Conservation (phyloP, 805 yeast species). For the Nakazawaea siamensis region DNA sequence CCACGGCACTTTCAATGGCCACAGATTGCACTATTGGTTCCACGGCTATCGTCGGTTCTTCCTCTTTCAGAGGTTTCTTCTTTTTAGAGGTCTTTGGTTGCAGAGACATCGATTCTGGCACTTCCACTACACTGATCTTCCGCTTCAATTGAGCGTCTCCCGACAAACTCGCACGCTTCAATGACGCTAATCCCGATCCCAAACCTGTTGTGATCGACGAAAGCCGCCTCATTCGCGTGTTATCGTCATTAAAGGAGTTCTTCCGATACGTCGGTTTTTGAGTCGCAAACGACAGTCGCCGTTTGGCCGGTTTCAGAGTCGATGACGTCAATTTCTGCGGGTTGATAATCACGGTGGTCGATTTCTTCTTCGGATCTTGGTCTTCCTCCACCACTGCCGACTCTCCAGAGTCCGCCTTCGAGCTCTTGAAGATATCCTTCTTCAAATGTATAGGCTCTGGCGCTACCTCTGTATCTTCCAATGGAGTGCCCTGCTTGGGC, state of each 20-base stretch:
- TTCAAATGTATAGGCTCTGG: conserved; percentile 5
- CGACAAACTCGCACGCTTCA: conserved; percentile 10
- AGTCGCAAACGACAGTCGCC: no score
- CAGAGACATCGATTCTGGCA: no score
- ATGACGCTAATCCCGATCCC: conserved; percentile 7
- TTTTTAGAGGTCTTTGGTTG: no score
- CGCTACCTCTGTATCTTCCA: conserved; percentile 11
- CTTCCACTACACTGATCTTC: no score
- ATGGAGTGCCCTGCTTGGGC: conserved; percentile 17
- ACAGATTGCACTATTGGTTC: no score
- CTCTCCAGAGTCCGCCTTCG: neutral
- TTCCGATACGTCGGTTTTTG: neutral
- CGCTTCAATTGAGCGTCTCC: no score
- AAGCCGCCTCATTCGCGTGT: conserved; percentile 12
- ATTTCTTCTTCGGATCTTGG: conserved; percentile 1
- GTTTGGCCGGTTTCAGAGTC: neutral
- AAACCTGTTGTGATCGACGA: conserved; percentile 13
- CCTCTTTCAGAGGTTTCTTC: no score
- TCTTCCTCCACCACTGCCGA: conserved; percentile 1
- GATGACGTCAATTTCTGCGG: conserved; percentile 2
- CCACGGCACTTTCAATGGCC: no score
- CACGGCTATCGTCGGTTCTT: no score
- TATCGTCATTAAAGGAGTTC: conserved; percentile 7
- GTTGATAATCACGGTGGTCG: conserved; percentile 7
- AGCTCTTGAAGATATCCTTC: conserved; percentile 2